A percentile compares a stretch with the other conserved stretches of the same genome.
Evolutionary conservation across 495 filamentous ascomycete genomes (phyloP).

Genomic region (Hypoxylon perforatum): DNA sequence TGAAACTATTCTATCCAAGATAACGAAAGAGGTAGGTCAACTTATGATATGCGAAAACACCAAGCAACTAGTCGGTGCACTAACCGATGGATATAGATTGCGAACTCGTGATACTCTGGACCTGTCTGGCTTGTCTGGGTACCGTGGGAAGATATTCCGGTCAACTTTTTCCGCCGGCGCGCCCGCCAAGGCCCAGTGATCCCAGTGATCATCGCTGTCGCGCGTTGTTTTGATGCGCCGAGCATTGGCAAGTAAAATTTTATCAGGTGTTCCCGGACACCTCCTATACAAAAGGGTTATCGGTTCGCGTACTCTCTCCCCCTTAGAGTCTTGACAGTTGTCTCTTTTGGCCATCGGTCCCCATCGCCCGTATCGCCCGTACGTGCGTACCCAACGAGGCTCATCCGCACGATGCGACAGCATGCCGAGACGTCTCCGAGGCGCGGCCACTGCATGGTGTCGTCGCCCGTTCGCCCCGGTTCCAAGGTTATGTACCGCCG

Average conservation of each 20-base stretch:
- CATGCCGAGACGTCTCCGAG: constrained; percentile 38
- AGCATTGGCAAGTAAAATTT: constrained; percentile 37
- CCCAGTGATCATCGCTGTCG: constrained; percentile 31
- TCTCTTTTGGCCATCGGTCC: constrained; percentile 8
- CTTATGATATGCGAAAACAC: not conserved
- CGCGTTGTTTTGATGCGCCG: constrained; percentile 29
- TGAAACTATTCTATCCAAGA: no score
- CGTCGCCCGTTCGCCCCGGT: constrained; percentile 22
- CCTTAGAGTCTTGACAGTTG: constrained; percentile 33
- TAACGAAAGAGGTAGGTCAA: no score
- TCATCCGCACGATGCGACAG: constrained; percentile 18
- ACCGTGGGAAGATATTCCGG: constrained; percentile 28
- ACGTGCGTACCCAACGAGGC: constrained; percentile 27
- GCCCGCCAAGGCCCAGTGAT: constrained; percentile 36
- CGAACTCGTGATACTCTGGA: constrained; percentile 13
- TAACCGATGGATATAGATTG: constrained; percentile 19
- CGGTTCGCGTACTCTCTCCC: not conserved
- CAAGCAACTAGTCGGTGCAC: constrained; percentile 15
- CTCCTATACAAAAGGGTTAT: constrained; percentile 9
- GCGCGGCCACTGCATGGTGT: constrained; percentile 29
- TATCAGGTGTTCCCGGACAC: constrained; percentile 30
- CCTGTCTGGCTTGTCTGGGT: constrained; percentile 1
- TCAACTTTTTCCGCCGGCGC: constrained; percentile 10
- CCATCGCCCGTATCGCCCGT: no score
- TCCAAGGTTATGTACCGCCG: constrained; percentile 30